Conservation (phyloP, 169 alveolate genomes). For the Plasmodium fragile region DNA sequence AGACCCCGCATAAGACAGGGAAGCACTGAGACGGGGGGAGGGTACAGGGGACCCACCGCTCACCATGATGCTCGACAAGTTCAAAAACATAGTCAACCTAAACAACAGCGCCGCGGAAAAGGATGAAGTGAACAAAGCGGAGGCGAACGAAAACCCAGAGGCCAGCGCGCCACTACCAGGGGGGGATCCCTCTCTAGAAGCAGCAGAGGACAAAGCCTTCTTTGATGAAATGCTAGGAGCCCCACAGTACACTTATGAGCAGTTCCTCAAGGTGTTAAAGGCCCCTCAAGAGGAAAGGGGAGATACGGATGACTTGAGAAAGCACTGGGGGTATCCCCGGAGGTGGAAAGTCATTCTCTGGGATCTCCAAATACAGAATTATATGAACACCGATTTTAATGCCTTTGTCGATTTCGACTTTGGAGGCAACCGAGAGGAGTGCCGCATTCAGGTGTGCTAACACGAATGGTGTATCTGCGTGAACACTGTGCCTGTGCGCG, state of each 20-base stretch:
- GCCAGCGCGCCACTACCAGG: not conserved
- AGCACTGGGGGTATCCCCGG: constrained; percentile 85
- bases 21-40: not conserved
- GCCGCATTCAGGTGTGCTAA: constrained; percentile 80
- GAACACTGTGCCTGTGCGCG: not conserved
- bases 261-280: constrained; percentile 80
- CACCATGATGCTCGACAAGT: constrained; percentile 38
- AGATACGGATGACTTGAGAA: constrained; percentile 78
- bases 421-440: constrained; percentile 85
- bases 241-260: constrained; percentile 83
- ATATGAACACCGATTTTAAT: constrained; percentile 78
- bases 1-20: not conserved
- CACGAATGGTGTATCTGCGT: not conserved
- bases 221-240: constrained; percentile 82
- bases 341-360: constrained; percentile 83
- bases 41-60: not conserved
- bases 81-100: constrained; percentile 48
- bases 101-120: constrained; percentile 20
- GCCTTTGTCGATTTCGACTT: constrained; percentile 85
- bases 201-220: constrained; percentile 74
- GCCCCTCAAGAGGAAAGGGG: constrained; percentile 81
- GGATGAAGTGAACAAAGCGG: constrained; percentile 39
- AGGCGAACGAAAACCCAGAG: constrained; percentile 32
- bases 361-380: constrained; percentile 81
- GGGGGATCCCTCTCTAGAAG: constrained; percentile 16